Evolutionary conservation across 768 basidiomycete species (phyloP).

Genomic region (Pleurotus ostreatus): DNA sequence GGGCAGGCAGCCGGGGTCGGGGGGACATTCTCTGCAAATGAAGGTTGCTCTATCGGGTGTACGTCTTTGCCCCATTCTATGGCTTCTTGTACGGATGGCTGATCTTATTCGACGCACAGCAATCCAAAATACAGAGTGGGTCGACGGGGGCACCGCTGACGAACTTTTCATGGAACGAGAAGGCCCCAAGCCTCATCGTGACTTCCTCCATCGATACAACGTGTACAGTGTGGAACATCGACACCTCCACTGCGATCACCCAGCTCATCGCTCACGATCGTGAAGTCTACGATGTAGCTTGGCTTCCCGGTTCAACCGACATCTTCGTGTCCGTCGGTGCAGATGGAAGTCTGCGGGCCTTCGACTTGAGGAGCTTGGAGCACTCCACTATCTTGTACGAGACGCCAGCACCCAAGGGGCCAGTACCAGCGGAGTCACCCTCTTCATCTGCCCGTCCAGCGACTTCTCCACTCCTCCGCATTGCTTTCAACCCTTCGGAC

Average conservation of each 20-base stretch:
- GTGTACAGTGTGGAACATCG: constrained; percentile 98
- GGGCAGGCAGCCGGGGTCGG: constrained; percentile 52
- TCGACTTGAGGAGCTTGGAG: constrained; percentile 93
- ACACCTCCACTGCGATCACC: constrained; percentile 88
- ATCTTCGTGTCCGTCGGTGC: constrained; percentile 98
- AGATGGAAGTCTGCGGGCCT: constrained; percentile 93
- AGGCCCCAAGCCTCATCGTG: constrained; percentile 85
- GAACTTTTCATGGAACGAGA: constrained; percentile 97
- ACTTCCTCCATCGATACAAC: constrained; percentile 99
- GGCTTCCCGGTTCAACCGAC: constrained; percentile 93
- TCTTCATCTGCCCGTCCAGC: constrained; percentile 63
- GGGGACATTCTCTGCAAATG: constrained; percentile 63
- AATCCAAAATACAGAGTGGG: constrained; percentile 88
- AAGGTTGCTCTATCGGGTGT: constrained; percentile 83
- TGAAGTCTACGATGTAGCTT: constrained; percentile 97
- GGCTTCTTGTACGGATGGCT: neutral
- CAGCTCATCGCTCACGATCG: constrained; percentile 97
- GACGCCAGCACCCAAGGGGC: constrained; percentile 75
- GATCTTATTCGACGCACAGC: constrained; percentile 29
- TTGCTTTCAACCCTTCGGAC: constrained; percentile 87
- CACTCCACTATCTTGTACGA: constrained; percentile 99
- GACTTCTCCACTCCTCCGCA: constrained; percentile 78
- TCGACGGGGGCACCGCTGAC: constrained; percentile 88
- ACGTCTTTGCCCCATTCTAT: constrained; percentile 23
- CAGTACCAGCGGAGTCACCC: constrained; percentile 52